Base-by-base conservation (phyloP, 1,139 yeast species). In the Arxiozyma heterogenica region DNA sequence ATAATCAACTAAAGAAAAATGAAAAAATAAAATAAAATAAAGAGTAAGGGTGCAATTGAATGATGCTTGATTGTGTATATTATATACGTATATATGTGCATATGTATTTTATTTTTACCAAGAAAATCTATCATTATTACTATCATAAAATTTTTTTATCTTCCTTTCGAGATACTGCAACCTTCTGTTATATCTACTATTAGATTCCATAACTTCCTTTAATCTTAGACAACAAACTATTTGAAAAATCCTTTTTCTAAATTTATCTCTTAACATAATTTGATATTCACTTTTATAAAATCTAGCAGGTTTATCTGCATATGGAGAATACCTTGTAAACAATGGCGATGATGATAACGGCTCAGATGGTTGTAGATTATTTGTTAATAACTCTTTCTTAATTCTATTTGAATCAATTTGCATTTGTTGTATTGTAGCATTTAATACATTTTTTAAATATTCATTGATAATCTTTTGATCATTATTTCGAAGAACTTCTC, bases 381-480 rank as follows among this genome's bases (percentile, higher is more conserved):
- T 51, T 3, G 57, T 47, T 7, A 54, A 50, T 15, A 55, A 21
- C 42, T 64, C 68, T 46, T 61, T 59, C 44, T 61, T 63, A 11
- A 63, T 57, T 57, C 64, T 65, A 51, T 61, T 52, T 15, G 62
- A 57, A 53, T 67, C 71, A 17, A 63, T 55, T 41, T 65, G 59
- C 30, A 67, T 54, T 50, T 65, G 68, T 43, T 58, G 62, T 3
- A 70, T 61, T 21, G 68, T 60, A n/a, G 67, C 66, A 41, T 61
- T 60, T 42, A 68, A 53, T n/a, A 68, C 67, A 17, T 63, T 61
- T 51, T 67, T 65, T 52, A 67, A 53, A 51, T 68, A 68, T 30
- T 64, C 66, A 44, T 65, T 67, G 57, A 66, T 61, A 18, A 66
- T 63, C 22, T 56, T 60, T 30, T 67, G 52, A 52, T 67, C 71